Evolutionary conservation across 495 filamentous ascomycete species (phyloP).

Genomic region (Penicillium mononematosum): DNA sequence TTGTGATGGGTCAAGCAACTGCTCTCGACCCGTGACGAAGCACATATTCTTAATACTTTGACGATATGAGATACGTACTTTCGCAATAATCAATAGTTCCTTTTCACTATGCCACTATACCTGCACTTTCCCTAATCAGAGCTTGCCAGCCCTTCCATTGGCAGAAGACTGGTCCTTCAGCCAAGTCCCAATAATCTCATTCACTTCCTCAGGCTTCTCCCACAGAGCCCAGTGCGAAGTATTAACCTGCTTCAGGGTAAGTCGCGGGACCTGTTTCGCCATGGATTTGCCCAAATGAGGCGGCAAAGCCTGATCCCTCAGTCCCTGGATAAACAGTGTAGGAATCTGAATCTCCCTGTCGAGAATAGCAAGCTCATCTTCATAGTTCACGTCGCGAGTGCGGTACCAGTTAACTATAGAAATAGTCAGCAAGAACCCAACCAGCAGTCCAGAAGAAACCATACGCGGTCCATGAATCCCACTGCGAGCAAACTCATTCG

Average conservation of each 20-base stretch:
- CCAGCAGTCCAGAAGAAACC: slow-evolving; percentile 14
- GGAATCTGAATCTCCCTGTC: slow-evolving; percentile 60
- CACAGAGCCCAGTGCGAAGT: slow-evolving; percentile 69
- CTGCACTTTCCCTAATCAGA: slow-evolving; percentile 10
- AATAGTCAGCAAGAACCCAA: background rate
- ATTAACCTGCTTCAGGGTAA: slow-evolving; percentile 58
- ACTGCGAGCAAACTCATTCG: slow-evolving; percentile 61
- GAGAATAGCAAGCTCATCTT: slow-evolving; percentile 64
- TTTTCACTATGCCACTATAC: background rate
- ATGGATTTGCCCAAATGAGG: slow-evolving; percentile 66
- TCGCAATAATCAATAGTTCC: slow-evolving; percentile 1
- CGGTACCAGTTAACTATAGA: slow-evolving; percentile 77
- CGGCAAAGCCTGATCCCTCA: slow-evolving; percentile 65
- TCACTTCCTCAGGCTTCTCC: slow-evolving; percentile 61
- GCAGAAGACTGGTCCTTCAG: slow-evolving; percentile 42
- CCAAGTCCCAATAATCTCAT: slow-evolving; percentile 47
- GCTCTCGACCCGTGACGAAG: background rate
- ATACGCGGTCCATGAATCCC: slow-evolving; percentile 74
- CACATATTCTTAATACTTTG: background rate
- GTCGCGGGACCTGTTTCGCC: slow-evolving; percentile 59
- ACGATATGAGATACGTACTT: slow-evolving; percentile 6
- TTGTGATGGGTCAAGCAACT: background rate
- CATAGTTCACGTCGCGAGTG: slow-evolving; percentile 64
- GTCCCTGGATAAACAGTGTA: slow-evolving; percentile 70
- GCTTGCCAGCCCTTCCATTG: slow-evolving; percentile 21